Conservation (phyloP, 2,329 filamentous ascomycete species). For the Amauroascus verrucosus region DNA sequence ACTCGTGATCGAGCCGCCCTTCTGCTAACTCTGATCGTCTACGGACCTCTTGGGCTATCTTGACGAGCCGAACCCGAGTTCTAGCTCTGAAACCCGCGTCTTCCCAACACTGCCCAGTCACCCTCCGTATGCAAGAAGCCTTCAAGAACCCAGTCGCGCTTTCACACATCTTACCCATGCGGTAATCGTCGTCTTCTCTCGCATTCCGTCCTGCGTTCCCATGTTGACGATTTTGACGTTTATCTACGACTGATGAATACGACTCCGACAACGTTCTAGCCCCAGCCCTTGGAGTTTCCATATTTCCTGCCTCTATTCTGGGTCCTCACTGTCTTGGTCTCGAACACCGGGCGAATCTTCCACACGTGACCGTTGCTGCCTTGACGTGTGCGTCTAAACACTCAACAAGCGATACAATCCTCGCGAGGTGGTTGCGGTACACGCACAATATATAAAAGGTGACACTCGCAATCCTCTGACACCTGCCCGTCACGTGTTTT, state of each 20-base stretch:
- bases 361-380: conserved; percentile 1
- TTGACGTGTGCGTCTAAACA: not conserved
- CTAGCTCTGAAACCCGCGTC: not conserved
- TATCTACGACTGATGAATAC: conserved; percentile 16
- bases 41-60: not conserved
- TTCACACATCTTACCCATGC: not conserved
- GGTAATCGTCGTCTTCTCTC: not conserved
- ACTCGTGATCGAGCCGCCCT: not conserved
- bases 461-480: not conserved
- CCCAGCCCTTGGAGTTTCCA: conserved; percentile 21
- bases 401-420: not conserved
- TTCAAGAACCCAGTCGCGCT: not conserved
- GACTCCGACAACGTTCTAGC: conserved; percentile 8
- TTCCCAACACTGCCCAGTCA: not conserved
- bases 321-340: not conserved
- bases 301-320: conserved; percentile 1
- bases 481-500: not conserved
- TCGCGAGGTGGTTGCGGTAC: not conserved
- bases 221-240: conserved; percentile 11
- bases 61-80: not conserved
- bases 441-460: not conserved
- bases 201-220: not conserved
- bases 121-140: no score
- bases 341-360: conserved; percentile 5
- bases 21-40: not conserved